Base-by-base conservation (phyloP, 257 asterid species). In the Handroanthus guayacan region DNA sequence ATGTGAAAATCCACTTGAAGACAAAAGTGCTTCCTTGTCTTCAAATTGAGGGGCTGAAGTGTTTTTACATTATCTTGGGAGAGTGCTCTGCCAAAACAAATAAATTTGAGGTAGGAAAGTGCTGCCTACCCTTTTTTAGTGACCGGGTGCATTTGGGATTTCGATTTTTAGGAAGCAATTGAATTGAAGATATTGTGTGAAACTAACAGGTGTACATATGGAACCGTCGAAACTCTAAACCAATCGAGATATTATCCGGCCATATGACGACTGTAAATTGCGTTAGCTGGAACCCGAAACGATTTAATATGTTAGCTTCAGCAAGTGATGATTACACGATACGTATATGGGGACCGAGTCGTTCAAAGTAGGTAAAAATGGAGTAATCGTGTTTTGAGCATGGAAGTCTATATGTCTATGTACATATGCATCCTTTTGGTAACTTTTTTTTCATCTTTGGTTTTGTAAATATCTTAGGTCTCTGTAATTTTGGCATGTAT, bases 311-410 rank as follows among this genome's bases (percentile, higher is more conserved):
- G 92, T 79, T 92, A 75, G 99, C 97, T 73, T 94, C 97, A 12
- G 97, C 97, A 34, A 92, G 99, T 43, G 99, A 92, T 71, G 99
- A 94, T 82, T 90, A 89, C 48, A 92, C 92, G 0, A 84, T 94
- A 62, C 97, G 99, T 62, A 86, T 94, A 80, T 94, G 99, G 98
- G 97, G 98, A 48, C 98, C 97, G 16, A 66, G 82, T 61, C 9
- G 71, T 71, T 78, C 62, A n/a, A 66, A 68, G 80, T 78, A 79
- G 75, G 78, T 73, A 57, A 48, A 66, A 65, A 73, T 43, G 60
- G 56, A 67, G 47, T 44, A 54, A 75, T 57, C 76, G 55, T 77
- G 62, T 63, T 45, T n/a, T 38, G 39, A 38, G 68, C 65, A 75
- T 63, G 52, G 6, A 37, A 48, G 58, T 70, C 18, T 79, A 62